Evolutionary conservation across 306 rosid species (phyloP).

Genomic region (Inga laurina): DNA sequence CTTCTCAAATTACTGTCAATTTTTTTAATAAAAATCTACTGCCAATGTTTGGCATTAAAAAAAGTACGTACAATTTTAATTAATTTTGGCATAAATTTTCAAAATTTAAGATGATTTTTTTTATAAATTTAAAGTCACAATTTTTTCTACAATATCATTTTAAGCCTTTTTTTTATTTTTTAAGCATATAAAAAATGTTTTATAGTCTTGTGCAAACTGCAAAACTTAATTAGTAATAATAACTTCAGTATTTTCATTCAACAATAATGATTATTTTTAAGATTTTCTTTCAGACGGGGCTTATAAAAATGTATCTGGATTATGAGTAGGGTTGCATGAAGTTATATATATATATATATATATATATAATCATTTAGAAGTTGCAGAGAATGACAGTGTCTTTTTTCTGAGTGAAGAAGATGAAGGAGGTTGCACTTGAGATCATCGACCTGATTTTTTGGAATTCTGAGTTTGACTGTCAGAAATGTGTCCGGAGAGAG

Average conservation of each 20-base stretch:
- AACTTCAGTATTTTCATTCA: not conserved
- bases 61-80: too few species aligned
- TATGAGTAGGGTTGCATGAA: not conserved
- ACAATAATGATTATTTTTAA: not conserved
- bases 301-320: not conserved
- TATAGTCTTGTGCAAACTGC: not conserved
- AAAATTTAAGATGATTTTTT: too few species aligned
- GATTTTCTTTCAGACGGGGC: not conserved
- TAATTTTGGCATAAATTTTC: too few species aligned
- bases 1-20: too few species aligned
- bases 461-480: constrained; percentile 3
- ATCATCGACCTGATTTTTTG: not conserved
- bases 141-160: not conserved
- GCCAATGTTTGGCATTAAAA: not conserved
- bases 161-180: not conserved
- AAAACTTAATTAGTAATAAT: not conserved
- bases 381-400: constrained; percentile 21
- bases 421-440: not conserved
- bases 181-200: not conserved
- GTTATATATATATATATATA: not conserved
- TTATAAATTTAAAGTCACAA: too few species aligned
- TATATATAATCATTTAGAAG: constrained; percentile 33
- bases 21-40: too few species aligned
- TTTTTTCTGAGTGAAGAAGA: constrained; percentile 27
- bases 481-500: not conserved